Base-by-base conservation (phyloP, 139 green algal species). In the Chlamydomonas urium region DNA sequence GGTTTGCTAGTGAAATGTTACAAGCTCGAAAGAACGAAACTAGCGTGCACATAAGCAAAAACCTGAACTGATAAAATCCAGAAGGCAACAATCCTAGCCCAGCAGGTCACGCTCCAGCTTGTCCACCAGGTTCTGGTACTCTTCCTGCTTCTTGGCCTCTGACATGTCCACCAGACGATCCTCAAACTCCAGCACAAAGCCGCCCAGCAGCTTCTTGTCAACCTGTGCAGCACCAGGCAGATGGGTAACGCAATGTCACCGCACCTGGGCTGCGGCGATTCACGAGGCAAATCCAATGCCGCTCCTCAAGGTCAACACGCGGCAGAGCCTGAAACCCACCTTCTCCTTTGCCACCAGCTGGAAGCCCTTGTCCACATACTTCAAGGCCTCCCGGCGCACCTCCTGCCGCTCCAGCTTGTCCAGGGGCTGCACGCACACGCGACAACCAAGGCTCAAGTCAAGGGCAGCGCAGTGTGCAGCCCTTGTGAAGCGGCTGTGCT, bases 131-230 rank as follows among this genome's bases (percentile, higher is more conserved):
- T 78, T 76, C 45, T 81, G 80, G 71, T 85, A 89, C 75, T 89
- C 83, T 59, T 85, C 79, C 57, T 59, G 21, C 78, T 89, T 89
- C 77, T 89, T 89, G 47, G 63, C 60, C n/a, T 74, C 72, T 33
- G 65, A 79, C 79, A 86, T 79, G 75, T 89, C 83, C 28, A 89
- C 83, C 33, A 86, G 75, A 1, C 83, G 72, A 75, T 89, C 83
- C 72, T 86, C 79, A 75, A 89, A 89, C 78, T 86, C 79, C 4
- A 89, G 62, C 23, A 89, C 56, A 38, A 86, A 89, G 48, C 83
- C 83, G 37, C 83, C 83, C 34, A 82, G 53, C 23, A 89, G 69
- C 77, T 86, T 86, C 62, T 65, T 74, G 75, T 89, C 79, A 2
- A 89, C 77, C 73, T 85, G 57, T 31, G n/a, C n/a, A n/a, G n/a